These are phyloP conservation scores for Emericellopsis cladophorae DNA, from an alignment of 2,329 filamentous ascomycete species.

Conservation along the genomic window DNA sequence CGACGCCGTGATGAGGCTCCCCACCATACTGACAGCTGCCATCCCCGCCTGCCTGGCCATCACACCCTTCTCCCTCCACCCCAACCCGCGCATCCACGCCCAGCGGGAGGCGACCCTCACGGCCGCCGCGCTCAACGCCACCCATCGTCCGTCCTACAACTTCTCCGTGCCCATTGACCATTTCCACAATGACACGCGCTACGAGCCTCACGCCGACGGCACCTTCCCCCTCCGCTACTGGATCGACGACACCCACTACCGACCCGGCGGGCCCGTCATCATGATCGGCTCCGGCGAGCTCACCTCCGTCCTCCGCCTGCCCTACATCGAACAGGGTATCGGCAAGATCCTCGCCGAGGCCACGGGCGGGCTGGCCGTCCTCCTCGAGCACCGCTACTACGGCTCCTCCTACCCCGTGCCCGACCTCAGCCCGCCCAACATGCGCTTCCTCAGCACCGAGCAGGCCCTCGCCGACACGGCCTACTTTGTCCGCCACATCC, in stretches of 20 bases:
- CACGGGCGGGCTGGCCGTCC: conserved; percentile 62
- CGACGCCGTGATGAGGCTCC: too few relatives aligned
- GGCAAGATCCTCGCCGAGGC: conserved; percentile 57
- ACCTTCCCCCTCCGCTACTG: conserved; percentile 67
- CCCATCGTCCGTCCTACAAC: conserved; percentile 7
- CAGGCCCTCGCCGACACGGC: conserved; percentile 71
- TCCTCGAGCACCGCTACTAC: conserved; percentile 84
- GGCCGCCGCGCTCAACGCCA: background rate
- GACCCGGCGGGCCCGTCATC: conserved; percentile 68
- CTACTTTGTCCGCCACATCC: conserved; percentile 64
- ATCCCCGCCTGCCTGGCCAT: background rate
- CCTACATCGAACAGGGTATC: conserved; percentile 67
- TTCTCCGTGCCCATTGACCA: conserved; percentile 54
- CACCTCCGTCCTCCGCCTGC: conserved; percentile 45
- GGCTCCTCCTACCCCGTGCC: conserved; percentile 58
- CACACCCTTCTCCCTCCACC: background rate
- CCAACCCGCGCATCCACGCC: conserved; percentile 1
- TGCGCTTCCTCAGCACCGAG: conserved; percentile 74
- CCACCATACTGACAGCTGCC: too few relatives aligned
- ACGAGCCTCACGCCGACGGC: conserved; percentile 61
- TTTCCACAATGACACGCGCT: conserved; percentile 67
- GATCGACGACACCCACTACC: conserved; percentile 69
- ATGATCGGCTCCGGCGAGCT: conserved; percentile 65
- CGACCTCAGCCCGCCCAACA: conserved; percentile 52
- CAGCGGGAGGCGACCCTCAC: background rate